Evolutionary conservation across 441 rosid species (phyloP), one percentile per base, ranked within the genome.

Genomic region (Euphorbia schlechtendalii): DNA sequence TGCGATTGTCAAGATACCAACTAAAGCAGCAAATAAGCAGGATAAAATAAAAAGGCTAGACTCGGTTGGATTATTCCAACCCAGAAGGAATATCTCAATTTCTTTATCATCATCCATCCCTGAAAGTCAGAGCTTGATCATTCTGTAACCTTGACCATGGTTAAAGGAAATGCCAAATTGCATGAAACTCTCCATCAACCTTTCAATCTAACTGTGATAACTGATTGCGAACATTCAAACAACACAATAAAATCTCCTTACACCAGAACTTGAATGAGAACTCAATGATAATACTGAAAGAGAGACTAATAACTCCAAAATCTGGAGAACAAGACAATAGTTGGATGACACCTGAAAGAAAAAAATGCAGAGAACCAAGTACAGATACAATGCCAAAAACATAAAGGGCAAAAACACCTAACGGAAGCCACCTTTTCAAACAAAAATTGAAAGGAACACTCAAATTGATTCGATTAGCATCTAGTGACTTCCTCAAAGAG

Each of bases 1-100:
- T 62, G 89, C 85, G 54, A 94, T 94, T 20, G 97, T 90, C 69
- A 85, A 71, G 59, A 94, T 76, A 63, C 99, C 97, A 78, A 89
- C 81, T 38, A 89, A 74, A 17, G 88, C 90, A 73, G 97, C 96
- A 52, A 85, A 58, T 51, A 84, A 69, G 43, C 90, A 88, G 52
- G 96, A 82, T 40, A 87, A 24, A 65, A 88, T 75, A 56, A 89
- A 82, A 54, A 87, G 71, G 15, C 51, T 78, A 69, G 96, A 93
- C 67, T 82, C 90, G 15, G 80, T 59, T 27, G 88, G 76, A 57
- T 74, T 81, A 64, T 61, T 82, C 89, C 83, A 84, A 67, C 77
- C 65, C 11, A 84, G 79, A 59, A 82, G 77, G 53, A 80, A 75
- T 78, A 81, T 69, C 63, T 76, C 78, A 45, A 83, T 54, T 28